A percentile compares a stretch with the other conserved stretches of the same genome.
Evolutionary conservation across 1,284 basidiomycete genomes (phyloP).

Genomic region (Ganoderma multipileum): DNA sequence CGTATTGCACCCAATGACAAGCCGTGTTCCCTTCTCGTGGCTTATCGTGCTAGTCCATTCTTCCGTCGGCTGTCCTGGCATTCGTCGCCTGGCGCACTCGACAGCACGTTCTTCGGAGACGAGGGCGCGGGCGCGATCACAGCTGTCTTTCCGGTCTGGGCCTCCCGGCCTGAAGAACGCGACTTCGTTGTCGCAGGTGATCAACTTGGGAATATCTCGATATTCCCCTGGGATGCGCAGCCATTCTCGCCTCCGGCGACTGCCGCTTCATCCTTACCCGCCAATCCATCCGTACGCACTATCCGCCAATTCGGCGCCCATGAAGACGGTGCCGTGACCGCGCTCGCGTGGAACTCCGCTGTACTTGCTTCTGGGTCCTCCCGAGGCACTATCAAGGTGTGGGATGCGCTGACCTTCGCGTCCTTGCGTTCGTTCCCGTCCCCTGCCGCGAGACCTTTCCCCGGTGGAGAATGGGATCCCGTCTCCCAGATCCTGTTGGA

Average conservation of each 20-base stretch:
- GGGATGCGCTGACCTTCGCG: slow-evolving; percentile 71
- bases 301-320: slow-evolving; percentile 63
- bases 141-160: slow-evolving; percentile 54
- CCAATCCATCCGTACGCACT: slow-evolving; percentile 34
- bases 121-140: slow-evolving; percentile 55
- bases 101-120: slow-evolving; percentile 60
- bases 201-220: slow-evolving; percentile 59
- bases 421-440: slow-evolving; percentile 60
- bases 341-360: slow-evolving; percentile 65
- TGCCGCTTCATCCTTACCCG: background rate
- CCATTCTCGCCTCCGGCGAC: slow-evolving; percentile 20
- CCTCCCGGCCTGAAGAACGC: slow-evolving; percentile 41
- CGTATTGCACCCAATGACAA: slow-evolving; percentile 34
- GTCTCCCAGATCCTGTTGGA: slow-evolving; percentile 73
- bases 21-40: slow-evolving; percentile 46
- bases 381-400: slow-evolving; percentile 67
- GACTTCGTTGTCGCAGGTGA: slow-evolving; percentile 66
- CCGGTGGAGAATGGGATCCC: slow-evolving; percentile 48
- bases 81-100: slow-evolving; percentile 38
- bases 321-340: slow-evolving; percentile 63
- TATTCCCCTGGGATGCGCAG: slow-evolving; percentile 60
- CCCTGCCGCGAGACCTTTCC: slow-evolving; percentile 48
- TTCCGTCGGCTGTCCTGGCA: slow-evolving; percentile 56
- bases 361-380: slow-evolving; percentile 70
- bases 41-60: slow-evolving; percentile 51